Conservation (phyloP, 2,329 filamentous ascomycete genomes). For the Ceratocystis huliohia region DNA sequence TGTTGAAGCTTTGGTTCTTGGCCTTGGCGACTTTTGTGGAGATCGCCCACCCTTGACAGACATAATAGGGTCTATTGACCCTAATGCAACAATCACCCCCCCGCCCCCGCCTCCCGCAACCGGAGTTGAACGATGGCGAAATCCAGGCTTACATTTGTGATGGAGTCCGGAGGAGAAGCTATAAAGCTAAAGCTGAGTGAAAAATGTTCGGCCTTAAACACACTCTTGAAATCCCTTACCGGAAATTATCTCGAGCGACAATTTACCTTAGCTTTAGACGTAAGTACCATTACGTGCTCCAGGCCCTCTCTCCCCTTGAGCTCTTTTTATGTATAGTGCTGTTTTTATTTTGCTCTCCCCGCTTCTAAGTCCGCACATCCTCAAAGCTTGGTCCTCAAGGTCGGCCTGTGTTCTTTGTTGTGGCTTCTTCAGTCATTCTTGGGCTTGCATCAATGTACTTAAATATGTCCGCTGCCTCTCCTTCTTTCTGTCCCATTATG, state of each 20-base stretch:
- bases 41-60: neutral
- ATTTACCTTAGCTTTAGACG: neutral
- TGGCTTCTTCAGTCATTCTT: neutral
- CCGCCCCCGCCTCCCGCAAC: slow-evolving; percentile 6
- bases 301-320: neutral
- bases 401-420: neutral
- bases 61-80: neutral
- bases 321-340: neutral
- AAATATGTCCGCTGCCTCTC: neutral
- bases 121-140: slow-evolving; percentile 12
- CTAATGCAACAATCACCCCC: neutral
- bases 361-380: neutral
- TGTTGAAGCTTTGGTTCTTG: slow-evolving; percentile 21
- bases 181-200: neutral
- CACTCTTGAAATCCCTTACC: neutral
- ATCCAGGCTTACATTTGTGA: slow-evolving; percentile 2
- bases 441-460: neutral
- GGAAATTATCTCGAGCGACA: neutral
- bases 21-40: neutral
- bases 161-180: neutral
- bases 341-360: neutral
- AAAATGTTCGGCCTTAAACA: neutral
- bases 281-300: neutral
- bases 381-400: slow-evolving; percentile 2
- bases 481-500: neutral